A percentile compares a stretch with the other conserved stretches of the same genome.
phyloP scores from a whole-genome alignment of 2,329 filamentous ascomycete genomes.

The Xylariaceae sp. region DNA sequence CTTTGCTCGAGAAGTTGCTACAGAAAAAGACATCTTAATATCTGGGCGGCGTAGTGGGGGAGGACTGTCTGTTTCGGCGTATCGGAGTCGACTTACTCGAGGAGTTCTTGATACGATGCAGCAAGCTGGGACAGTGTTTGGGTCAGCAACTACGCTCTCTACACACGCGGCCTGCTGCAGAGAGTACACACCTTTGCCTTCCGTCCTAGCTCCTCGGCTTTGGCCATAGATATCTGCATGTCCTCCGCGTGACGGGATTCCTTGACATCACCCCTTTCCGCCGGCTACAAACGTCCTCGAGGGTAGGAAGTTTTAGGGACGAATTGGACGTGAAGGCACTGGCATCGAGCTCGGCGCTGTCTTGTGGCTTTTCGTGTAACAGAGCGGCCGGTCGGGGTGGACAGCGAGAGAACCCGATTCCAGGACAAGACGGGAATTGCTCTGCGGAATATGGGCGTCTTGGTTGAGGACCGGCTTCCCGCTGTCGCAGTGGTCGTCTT shows the following conservation, averaged over 20 bases:
- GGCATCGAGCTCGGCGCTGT: slow-evolving; percentile 15
- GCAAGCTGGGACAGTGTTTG: slow-evolving; percentile 62
- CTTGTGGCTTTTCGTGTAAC: slow-evolving; percentile 5
- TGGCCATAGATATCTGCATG: slow-evolving; percentile 38
- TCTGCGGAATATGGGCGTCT: too few relatives aligned
- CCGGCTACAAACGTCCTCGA: slow-evolving; percentile 5
- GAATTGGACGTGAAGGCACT: background rate
- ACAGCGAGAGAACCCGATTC: too few relatives aligned
- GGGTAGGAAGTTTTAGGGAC: background rate
- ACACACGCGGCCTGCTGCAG: background rate
- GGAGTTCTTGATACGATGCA: slow-evolving; percentile 90
- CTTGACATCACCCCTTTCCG: slow-evolving; percentile 22
- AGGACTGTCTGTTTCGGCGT: too few relatives aligned
- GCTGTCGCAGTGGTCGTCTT: too few relatives aligned
- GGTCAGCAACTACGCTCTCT: slow-evolving; percentile 1
- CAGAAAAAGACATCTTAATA: slow-evolving; percentile 9
- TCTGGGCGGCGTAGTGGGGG: slow-evolving; percentile 6
- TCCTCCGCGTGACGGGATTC: slow-evolving; percentile 20
- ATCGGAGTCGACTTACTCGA: slow-evolving; percentile 61
- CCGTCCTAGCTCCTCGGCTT: slow-evolving; percentile 40
- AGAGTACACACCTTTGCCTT: slow-evolving; percentile 30
- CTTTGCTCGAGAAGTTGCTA: slow-evolving; percentile 90
- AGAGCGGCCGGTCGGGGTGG: background rate
- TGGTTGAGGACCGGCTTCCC: too few relatives aligned
- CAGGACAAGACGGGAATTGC: too few relatives aligned